Base-by-base conservation (phyloP, 371 early-diverging fungal genomes). In the Dinochytrium kinnereticum region DNA sequence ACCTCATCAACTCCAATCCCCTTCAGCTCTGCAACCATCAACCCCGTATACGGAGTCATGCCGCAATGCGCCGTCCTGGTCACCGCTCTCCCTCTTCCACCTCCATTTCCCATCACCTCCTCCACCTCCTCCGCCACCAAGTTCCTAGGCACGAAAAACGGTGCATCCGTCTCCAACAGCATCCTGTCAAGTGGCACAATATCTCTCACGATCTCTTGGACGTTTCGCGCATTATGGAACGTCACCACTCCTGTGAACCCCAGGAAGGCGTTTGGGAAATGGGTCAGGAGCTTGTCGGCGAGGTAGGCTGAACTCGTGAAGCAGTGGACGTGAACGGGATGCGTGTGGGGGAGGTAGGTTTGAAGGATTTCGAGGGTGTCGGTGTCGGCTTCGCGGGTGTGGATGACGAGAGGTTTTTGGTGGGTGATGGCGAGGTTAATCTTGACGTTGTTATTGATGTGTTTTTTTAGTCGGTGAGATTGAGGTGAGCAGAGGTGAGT, bases 231-330 rank as follows among this genome's bases (percentile, higher is more conserved):
- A 24, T 55, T 40, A 24, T 70, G 38, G 71, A 71, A 74, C 7
- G 74, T 74, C 34, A 69, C 31, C 21, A 74, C 74, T 30, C 71
- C 71, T 34, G 74, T 74, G 53, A 74, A 59, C 31, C 74, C 74
- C 37, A 74, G 30, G 51, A 28, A 71, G 0, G 28, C 26, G 51
- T 74, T 74, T 15, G 33, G 37, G 37, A 70, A 74, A 26, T 59
- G n/a, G n/a, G 49, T 55, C 3, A 74, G n/a, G 55, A 74, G 59
- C 19, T 37, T 24, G 30, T 3, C 0, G 1, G 71, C 70, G 34
- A 74, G 69, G 34, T 24, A 28, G 10, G 26, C 51, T 0, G 74
- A 49, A 51, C 44, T 59, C 15, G 74, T 74, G 31, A 71, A 74
- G 51, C 74, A 74, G 31, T 74, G 74, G 21, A 74, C 66, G 51